These are phyloP conservation scores for Trichophyton verrucosum DNA, from an alignment of 2,329 filamentous ascomycete species.

Conservation along the genomic window DNA sequence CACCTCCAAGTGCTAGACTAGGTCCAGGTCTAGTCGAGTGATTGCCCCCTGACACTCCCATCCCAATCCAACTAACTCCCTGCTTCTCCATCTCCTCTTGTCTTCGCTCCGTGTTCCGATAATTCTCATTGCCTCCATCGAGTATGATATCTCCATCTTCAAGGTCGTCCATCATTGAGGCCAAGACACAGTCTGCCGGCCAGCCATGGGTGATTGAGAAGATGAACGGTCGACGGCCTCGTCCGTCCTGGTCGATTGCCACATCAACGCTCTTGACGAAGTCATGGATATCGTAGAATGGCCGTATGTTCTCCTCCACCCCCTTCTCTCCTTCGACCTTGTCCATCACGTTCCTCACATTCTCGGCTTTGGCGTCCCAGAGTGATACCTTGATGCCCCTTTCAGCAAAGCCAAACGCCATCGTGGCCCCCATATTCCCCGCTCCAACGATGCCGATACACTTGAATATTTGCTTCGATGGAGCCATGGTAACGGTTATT, in stretches of 20 bases:
- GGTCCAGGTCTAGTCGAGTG: slow-evolving; percentile 54
- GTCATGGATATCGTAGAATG: slow-evolving; percentile 25
- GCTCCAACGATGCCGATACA: slow-evolving; percentile 30
- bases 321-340: slow-evolving; percentile 16
- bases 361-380: slow-evolving; percentile 26
- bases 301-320: slow-evolving; percentile 23
- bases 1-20: slow-evolving; percentile 54
- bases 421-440: slow-evolving; percentile 34
- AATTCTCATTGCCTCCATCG: slow-evolving; percentile 58
- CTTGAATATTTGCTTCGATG: slow-evolving; percentile 20
- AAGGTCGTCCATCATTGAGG: slow-evolving; percentile 39
- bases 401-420: slow-evolving; percentile 31
- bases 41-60: slow-evolving; percentile 58
- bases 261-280: slow-evolving; percentile 23
- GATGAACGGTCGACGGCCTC: slow-evolving; percentile 25
- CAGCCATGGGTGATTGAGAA: slow-evolving; percentile 32
- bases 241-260: slow-evolving; percentile 16
- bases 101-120: slow-evolving; percentile 49
- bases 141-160: slow-evolving; percentile 53
- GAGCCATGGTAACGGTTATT: slow-evolving; percentile 8
- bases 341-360: slow-evolving; percentile 23
- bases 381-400: slow-evolving; percentile 28
- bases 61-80: slow-evolving; percentile 54
- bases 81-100: slow-evolving; percentile 45
- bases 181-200: slow-evolving; percentile 27